Percentiles rank a stretch among this genome's conserved stretches.
phyloP scores from a whole-genome alignment of 2,329 filamentous ascomycete species.

The Cladosporium sp. region DNA sequence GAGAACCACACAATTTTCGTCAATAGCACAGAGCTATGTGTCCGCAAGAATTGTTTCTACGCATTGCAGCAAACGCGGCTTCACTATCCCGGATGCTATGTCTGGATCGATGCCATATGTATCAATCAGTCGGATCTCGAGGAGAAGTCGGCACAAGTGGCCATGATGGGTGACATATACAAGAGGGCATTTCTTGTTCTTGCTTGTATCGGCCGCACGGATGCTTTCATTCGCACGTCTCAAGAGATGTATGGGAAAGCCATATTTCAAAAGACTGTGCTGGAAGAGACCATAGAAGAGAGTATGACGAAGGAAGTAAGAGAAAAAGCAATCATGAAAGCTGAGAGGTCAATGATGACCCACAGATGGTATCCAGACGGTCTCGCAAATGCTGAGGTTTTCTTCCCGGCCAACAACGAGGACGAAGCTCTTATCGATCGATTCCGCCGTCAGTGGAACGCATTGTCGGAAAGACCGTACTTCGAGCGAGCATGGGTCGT shows the following conservation, averaged over 20 bases:
- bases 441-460: not conserved
- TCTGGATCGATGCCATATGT: conserved; percentile 20
- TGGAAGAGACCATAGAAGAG: too few species aligned
- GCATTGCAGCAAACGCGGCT: not conserved
- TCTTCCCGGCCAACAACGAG: not conserved
- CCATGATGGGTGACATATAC: conserved; percentile 17
- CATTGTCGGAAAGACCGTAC: not conserved
- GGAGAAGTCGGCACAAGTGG: conserved; percentile 16
- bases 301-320: too few species aligned
- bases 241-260: not conserved
- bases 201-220: not conserved
- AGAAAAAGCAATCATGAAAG: not conserved
- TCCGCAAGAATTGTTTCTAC: conserved; percentile 12
- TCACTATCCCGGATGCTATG: not conserved
- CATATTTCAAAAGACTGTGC: not conserved
- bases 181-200: not conserved
- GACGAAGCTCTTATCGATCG: not conserved
- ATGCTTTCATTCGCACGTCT: not conserved
- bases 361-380: not conserved
- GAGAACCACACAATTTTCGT: not conserved
- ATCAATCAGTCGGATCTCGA: conserved; percentile 15
- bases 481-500: not conserved
- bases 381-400: not conserved
- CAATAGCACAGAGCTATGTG: not conserved
- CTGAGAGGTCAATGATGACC: not conserved